Base-by-base conservation (phyloP, 2,329 filamentous ascomycete genomes). In the Pestalotiopsis sp. region DNA sequence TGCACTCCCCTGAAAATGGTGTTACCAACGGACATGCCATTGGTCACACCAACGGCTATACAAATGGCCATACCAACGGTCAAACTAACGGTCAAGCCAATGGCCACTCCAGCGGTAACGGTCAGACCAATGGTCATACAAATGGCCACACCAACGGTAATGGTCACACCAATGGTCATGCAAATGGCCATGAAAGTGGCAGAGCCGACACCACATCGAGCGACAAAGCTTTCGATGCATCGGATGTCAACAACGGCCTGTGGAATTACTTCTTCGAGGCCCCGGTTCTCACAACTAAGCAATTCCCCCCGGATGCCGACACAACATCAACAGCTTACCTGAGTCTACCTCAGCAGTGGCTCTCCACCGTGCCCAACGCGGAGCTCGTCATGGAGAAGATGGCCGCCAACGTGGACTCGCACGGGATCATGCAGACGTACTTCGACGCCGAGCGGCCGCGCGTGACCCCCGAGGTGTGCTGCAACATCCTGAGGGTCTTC, bases 321-420 rank as follows among this genome's bases (percentile, higher is more conserved):
- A 74, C 73, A 3, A 74, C 73, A 12, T 71, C 71, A 3, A 74
- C 57, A n/a, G 73, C 71, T 5, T 74, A 73, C 67, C 57, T 73
- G 25, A 71, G 70, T 20, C 36, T 72, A 3, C 70, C 71, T 2
- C 3, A 59, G 3, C 6, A 7, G 9, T 59, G 25, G n/a, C 57
- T 59, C 5, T 31, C 57, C 9, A 59, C 5, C 2, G 20, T 20
- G 6, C 1, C 9, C 13, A 13, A 25, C 57, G n/a, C 27, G 2
- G 20, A 59, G 23, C 9, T 59, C 1, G 27, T 31, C 57, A 27
- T 59, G 57, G 57, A 59, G 4, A 20, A 9, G 3, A 59, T 59
- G 57, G 71, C 72, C 14, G 31, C 12, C 4, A 74, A 74, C 55
- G 12, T 64, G 2, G 62, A 67, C 58, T 4, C 58, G 2, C 69